Evolutionary conservation across 1,284 basidiomycete genomes (phyloP).

Genomic region (Crucibulum cyathiforme): DNA sequence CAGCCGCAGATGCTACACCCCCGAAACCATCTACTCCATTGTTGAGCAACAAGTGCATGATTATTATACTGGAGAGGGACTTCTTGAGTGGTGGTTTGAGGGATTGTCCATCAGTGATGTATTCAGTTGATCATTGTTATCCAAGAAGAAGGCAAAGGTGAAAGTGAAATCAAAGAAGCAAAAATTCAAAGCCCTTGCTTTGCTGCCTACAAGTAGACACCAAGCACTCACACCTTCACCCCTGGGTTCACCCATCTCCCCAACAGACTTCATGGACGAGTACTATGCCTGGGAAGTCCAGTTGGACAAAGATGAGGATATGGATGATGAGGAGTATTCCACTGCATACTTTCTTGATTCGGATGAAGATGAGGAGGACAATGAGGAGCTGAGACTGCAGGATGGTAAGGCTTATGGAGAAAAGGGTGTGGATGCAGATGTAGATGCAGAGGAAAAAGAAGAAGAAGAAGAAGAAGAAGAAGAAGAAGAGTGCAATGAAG

Average conservation of each 20-base stretch:
- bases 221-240: neutral
- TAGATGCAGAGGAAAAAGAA: slow-evolving; percentile 1
- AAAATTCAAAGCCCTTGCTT: too few species aligned
- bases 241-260: neutral
- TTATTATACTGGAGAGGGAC: slow-evolving; percentile 33
- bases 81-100: slow-evolving; percentile 4
- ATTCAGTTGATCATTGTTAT: too few species aligned
- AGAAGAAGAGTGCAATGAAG: slow-evolving; percentile 20
- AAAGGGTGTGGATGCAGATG: too few species aligned
- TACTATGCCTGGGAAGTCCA: slow-evolving; percentile 26
- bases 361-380: slow-evolving; percentile 10
- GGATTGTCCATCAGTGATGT: too few species aligned
- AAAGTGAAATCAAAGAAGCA: too few species aligned
- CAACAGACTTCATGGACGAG: slow-evolving; percentile 20
- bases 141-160: too few species aligned
- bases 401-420: too few species aligned
- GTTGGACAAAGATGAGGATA: too few species aligned
- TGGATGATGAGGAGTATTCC: slow-evolving; percentile 16
- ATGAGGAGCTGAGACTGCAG: too few species aligned
- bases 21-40: slow-evolving; percentile 38
- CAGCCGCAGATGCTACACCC: slow-evolving; percentile 38
- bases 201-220: too few species aligned
- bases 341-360: slow-evolving; percentile 10
- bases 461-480: slow-evolving; percentile 6
- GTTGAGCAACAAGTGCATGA: slow-evolving; percentile 43